Conservation (phyloP, 176 grass and related monocot genomes). For the Otatea glauca region DNA sequence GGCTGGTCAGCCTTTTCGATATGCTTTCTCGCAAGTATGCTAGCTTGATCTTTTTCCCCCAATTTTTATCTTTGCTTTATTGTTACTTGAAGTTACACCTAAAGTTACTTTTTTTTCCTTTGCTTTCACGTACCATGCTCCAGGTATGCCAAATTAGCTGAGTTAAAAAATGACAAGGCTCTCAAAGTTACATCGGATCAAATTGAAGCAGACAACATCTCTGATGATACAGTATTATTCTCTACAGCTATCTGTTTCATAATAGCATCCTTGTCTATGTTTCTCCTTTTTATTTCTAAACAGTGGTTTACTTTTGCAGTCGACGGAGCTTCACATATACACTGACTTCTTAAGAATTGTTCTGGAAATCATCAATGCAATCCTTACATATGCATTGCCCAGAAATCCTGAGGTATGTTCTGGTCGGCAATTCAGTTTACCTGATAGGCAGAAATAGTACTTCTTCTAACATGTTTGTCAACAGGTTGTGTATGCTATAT, state of each 20-base stretch:
- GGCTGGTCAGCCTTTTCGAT: constrained; percentile 99
- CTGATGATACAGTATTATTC: constrained; percentile 93
- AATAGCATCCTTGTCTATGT: constrained; percentile 10
- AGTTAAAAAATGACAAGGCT: constrained; percentile 88
- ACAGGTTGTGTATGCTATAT: constrained; percentile 97
- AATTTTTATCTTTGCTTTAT: constrained; percentile 27
- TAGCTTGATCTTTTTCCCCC: constrained; percentile 26
- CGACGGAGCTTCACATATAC: constrained; percentile 96
- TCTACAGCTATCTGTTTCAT: constrained; percentile 35
- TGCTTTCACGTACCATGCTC: constrained; percentile 29
- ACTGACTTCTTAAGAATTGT: constrained; percentile 98
- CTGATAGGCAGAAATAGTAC: constrained; percentile 29
- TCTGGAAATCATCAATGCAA: constrained; percentile 98
- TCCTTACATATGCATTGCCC: constrained; percentile 96
- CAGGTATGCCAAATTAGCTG: constrained; percentile 98
- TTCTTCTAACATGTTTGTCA: constrained; percentile 40
- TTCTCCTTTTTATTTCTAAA: constrained; percentile 45
- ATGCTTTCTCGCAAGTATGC: constrained; percentile 99
- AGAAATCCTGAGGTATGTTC: constrained; percentile 88
- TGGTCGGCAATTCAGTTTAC: constrained; percentile 27
- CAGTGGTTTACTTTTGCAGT: constrained; percentile 64
- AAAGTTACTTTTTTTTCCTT: background rate
- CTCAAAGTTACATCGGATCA: constrained; percentile 66
- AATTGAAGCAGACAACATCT: constrained; percentile 71
- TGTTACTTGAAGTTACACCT: constrained; percentile 4